These are phyloP conservation scores for Blastocrithidia nonstop DNA, from an alignment of 208 protist genomes.

Conservation along the genomic window DNA sequence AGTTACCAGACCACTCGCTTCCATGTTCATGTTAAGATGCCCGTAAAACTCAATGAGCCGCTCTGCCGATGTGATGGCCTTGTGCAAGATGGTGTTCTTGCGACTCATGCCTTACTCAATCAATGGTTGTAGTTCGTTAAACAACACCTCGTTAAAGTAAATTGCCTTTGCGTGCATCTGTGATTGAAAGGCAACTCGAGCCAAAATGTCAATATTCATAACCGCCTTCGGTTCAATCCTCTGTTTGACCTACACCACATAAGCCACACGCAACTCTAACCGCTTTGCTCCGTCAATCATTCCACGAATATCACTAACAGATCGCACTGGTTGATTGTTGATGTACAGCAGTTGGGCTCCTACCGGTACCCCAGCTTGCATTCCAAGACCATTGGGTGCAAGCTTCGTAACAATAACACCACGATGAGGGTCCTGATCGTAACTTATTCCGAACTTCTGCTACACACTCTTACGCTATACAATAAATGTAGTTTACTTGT, in stretches of 20 bases:
- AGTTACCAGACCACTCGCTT: slow-evolving; percentile 66
- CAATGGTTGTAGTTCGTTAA: slow-evolving; percentile 29
- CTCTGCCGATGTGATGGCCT: slow-evolving; percentile 39
- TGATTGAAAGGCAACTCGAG: slow-evolving; percentile 50
- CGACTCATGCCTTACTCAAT: slow-evolving; percentile 6
- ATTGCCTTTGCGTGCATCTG: slow-evolving; percentile 80
- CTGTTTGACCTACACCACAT: slow-evolving; percentile 34
- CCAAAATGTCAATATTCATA: slow-evolving; percentile 58
- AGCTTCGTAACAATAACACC: slow-evolving; percentile 78
- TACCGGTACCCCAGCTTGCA: slow-evolving; percentile 47
- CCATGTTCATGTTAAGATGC: slow-evolving; percentile 72
- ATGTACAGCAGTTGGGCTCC: slow-evolving; percentile 54
- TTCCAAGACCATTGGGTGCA: slow-evolving; percentile 50
- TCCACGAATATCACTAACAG: slow-evolving; percentile 60
- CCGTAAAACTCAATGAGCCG: slow-evolving; percentile 76
- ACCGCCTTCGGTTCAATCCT: slow-evolving; percentile 24
- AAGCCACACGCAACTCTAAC: slow-evolving; percentile 46
- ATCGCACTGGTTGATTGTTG: slow-evolving; percentile 36
- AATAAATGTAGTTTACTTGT: slow-evolving; percentile 23
- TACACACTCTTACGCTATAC: slow-evolving; percentile 30
- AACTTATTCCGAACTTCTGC: slow-evolving; percentile 84
- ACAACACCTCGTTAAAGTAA: slow-evolving; percentile 79
- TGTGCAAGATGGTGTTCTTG: slow-evolving; percentile 31
- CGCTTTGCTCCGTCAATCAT: slow-evolving; percentile 53
- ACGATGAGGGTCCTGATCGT: slow-evolving; percentile 48